Evolutionary conservation across 2,329 filamentous ascomycete species (phyloP).

Genomic region (Alternaria longipes): DNA sequence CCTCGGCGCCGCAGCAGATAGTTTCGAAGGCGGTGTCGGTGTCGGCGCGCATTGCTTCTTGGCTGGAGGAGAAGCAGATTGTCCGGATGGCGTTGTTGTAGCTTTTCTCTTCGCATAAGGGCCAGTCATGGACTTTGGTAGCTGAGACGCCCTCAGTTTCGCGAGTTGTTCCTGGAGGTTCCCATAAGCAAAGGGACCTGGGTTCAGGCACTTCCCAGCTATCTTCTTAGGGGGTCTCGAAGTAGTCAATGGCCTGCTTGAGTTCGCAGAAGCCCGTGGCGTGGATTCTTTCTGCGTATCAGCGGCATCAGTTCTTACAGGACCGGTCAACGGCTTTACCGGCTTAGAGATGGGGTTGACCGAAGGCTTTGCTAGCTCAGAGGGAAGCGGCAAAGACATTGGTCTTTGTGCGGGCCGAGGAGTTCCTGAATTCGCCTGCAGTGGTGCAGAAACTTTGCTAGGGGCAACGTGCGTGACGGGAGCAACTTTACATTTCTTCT

Average conservation of each 20-base stretch:
- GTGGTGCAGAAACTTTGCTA: not conserved
- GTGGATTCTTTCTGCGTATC: not conserved
- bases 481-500: not conserved
- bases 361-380: not conserved
- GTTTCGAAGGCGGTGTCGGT: not conserved
- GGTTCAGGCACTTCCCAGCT: constrained; percentile 12
- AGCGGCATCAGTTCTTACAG: not conserved
- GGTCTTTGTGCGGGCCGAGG: not conserved
- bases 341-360: not conserved
- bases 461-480: not conserved
- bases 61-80: not conserved
- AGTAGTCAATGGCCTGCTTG: not conserved
- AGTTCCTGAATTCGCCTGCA: not conserved
- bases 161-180: constrained; percentile 8
- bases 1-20: not conserved
- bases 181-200: constrained; percentile 12
- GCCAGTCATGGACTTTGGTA: constrained; percentile 7
- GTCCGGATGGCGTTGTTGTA: not conserved
- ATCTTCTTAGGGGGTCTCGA: constrained; percentile 9
- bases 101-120: constrained; percentile 4
- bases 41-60: constrained; percentile 1
- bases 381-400: not conserved
- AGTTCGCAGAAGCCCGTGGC: not conserved
- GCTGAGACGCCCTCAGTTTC: constrained; percentile 14
- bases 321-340: not conserved